phyloP scores from a whole-genome alignment of 192 early-diverging fungal genomes.

The Helicostylum pulchrum region DNA sequence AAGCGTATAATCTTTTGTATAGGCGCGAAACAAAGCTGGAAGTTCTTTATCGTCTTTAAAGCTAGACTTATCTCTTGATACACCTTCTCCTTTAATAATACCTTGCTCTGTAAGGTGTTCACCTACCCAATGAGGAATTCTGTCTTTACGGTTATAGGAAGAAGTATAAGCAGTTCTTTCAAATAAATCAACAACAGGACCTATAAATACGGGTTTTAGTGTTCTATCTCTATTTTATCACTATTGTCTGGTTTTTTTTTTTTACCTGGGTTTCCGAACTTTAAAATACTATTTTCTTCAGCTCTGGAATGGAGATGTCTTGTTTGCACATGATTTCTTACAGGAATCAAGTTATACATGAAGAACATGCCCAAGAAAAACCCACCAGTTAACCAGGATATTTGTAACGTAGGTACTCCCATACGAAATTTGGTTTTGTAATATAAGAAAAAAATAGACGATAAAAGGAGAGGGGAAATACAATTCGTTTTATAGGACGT shows the following conservation, averaged over 20 bases:
- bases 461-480: too few species aligned
- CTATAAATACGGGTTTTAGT: slow-evolving; percentile 33
- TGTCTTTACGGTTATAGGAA: slow-evolving; percentile 61
- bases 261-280: slow-evolving; percentile 34
- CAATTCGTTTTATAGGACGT: too few species aligned
- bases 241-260: too few species aligned
- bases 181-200: slow-evolving; percentile 68
- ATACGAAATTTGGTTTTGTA: too few species aligned
- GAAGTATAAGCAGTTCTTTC: slow-evolving; percentile 61
- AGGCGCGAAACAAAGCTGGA: slow-evolving; percentile 40
- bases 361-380: slow-evolving; percentile 4
- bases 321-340: not conserved
- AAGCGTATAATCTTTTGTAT: slow-evolving; percentile 47
- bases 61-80: slow-evolving; percentile 39
- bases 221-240: not conserved
- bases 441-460: too few species aligned
- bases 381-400: not conserved
- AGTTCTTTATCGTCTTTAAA: slow-evolving; percentile 51
- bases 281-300: slow-evolving; percentile 13
- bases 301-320: not conserved
- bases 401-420: not conserved
- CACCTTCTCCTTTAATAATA: slow-evolving; percentile 17
- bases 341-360: not conserved
- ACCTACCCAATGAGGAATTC: slow-evolving; percentile 36
- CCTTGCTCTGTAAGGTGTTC: slow-evolving; percentile 23